These are phyloP conservation scores for Mucor velutinosus DNA, from an alignment of 371 early-diverging fungal species.

Conservation along the genomic window DNA sequence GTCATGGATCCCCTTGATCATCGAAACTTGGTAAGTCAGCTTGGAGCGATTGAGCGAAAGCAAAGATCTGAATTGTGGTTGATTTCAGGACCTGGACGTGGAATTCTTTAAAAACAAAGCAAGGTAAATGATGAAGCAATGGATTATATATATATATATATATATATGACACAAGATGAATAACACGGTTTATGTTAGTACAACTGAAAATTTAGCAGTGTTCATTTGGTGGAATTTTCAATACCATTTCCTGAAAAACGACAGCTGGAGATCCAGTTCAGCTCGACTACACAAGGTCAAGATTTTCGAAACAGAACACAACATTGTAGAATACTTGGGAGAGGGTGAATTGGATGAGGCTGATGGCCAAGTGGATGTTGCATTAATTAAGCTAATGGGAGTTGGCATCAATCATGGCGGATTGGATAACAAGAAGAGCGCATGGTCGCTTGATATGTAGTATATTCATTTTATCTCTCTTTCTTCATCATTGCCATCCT, in stretches of 20 bases:
- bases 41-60: neutral
- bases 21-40: conserved; percentile 66
- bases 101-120: conserved; percentile 67
- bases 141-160: no score
- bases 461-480: neutral
- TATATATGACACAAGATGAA: no score
- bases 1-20: conserved; percentile 87
- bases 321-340: conserved; percentile 76
- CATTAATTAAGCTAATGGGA: conserved; percentile 17
- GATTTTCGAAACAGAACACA: conserved; percentile 75
- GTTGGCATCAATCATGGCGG: conserved; percentile 8
- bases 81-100: conserved; percentile 73
- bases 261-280: conserved; percentile 21
- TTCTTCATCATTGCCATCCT: neutral
- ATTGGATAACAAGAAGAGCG: neutral
- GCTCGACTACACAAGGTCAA: conserved; percentile 65
- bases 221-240: conserved; percentile 79
- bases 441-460: conserved; percentile 2
- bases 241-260: conserved; percentile 41
- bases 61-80: neutral
- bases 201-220: conserved; percentile 88
- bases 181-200: conserved; percentile 47
- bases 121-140: conserved; percentile 15
- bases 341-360: conserved; percentile 41
- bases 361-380: conserved; percentile 17